Conservation (phyloP, 768 basidiomycete genomes). For the Collybiopsis confluens region DNA sequence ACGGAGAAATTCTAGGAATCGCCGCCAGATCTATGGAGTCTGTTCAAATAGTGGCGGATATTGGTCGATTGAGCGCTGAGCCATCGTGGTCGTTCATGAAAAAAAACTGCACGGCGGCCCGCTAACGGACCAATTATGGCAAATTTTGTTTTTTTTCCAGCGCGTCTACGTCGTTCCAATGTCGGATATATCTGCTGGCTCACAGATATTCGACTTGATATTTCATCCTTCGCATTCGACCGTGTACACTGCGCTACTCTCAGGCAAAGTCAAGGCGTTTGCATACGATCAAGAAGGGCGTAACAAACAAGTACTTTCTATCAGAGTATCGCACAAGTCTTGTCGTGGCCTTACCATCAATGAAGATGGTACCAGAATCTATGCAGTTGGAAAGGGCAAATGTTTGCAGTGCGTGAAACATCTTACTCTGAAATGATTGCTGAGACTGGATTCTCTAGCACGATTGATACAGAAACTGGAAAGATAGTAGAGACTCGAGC, state of each 20-base stretch:
- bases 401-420: slow-evolving; percentile 76
- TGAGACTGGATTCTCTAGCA: slow-evolving; percentile 32
- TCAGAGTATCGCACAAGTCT: slow-evolving; percentile 78
- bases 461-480: slow-evolving; percentile 63
- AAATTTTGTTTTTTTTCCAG: too few relatives aligned
- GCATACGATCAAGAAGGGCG: slow-evolving; percentile 70
- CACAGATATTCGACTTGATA: slow-evolving; percentile 84
- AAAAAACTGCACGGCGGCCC: too few relatives aligned
- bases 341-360: slow-evolving; percentile 71
- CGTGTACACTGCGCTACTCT: slow-evolving; percentile 77
- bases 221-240: slow-evolving; percentile 75
- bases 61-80: too few relatives aligned
- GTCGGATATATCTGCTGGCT: slow-evolving; percentile 64
- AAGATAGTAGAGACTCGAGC: slow-evolving; percentile 42
- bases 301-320: slow-evolving; percentile 50
- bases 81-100: too few relatives aligned
- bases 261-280: slow-evolving; percentile 81
- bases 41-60: too few relatives aligned
- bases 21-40: too few relatives aligned
- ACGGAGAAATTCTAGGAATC: too few relatives aligned
- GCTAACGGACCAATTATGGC: too few relatives aligned
- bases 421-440: too few relatives aligned
- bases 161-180: slow-evolving; percentile 18
- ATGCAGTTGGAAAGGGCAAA: slow-evolving; percentile 79
- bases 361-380: slow-evolving; percentile 65